Conservation (phyloP, 805 yeast genomes). For the Yarrowia deformans region DNA sequence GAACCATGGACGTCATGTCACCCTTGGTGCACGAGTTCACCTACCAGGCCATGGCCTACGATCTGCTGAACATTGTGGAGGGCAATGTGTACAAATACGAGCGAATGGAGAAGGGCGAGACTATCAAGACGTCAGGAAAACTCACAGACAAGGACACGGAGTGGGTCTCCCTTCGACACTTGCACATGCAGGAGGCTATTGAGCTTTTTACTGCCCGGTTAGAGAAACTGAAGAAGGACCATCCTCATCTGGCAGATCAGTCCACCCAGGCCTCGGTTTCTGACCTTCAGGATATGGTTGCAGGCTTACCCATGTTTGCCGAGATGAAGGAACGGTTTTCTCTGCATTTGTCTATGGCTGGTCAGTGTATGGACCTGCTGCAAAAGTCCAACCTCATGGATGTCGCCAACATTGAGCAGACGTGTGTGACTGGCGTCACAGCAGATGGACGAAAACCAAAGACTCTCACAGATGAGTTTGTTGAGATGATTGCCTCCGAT, state of each 20-base stretch:
- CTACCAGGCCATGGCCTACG: constrained; percentile 92
- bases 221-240: constrained; percentile 70
- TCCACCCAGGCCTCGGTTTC: constrained; percentile 67
- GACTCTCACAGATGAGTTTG: constrained; percentile 66
- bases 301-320: constrained; percentile 51
- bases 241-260: constrained; percentile 77
- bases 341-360: constrained; percentile 54
- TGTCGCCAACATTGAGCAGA: constrained; percentile 85
- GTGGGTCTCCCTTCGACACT: constrained; percentile 74
- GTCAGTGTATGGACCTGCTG: constrained; percentile 68
- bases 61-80: constrained; percentile 58
- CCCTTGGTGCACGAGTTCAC: constrained; percentile 89
- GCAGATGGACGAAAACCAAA: constrained; percentile 67
- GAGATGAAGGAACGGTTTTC: constrained; percentile 51
- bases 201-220: constrained; percentile 66
- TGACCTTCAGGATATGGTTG: constrained; percentile 76
- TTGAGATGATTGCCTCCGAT: constrained; percentile 55
- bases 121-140: constrained; percentile 55
- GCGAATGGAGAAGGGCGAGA: constrained; percentile 51
- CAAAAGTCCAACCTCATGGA: constrained; percentile 67
- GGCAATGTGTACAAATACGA: constrained; percentile 60
- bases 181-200: constrained; percentile 76
- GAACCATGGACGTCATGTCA: constrained; percentile 81
- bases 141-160: constrained; percentile 69
- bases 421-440: constrained; percentile 73